Evolutionary conservation across 805 yeast genomes (phyloP).

Genomic region (Myxozyma sirexii): DNA sequence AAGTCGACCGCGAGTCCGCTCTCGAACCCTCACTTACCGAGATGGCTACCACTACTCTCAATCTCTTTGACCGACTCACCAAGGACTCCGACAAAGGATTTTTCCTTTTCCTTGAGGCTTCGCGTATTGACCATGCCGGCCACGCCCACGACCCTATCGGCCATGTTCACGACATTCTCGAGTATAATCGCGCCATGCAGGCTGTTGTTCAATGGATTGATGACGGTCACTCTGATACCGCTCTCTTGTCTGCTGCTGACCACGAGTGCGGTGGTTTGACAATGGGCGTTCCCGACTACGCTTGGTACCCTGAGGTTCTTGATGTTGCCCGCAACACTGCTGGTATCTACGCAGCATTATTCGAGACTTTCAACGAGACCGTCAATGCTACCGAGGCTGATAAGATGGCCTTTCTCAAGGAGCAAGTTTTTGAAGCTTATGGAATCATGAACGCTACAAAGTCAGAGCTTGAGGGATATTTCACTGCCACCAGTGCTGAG

Average conservation of each 20-base stretch:
- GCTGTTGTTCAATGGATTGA: conserved; percentile 74
- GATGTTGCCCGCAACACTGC: conserved; percentile 74
- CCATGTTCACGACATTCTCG: conserved; percentile 87
- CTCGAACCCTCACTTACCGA: conserved; percentile 79
- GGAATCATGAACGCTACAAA: conserved; percentile 62
- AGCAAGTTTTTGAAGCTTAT: conserved; percentile 59
- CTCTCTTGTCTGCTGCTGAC: conserved; percentile 81
- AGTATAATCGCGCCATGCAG: conserved; percentile 78
- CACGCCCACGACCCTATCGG: conserved; percentile 94
- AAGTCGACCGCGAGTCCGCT: conserved; percentile 66
- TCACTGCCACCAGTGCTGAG: conserved; percentile 41
- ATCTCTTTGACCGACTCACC: conserved; percentile 66
- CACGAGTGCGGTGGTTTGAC: conserved; percentile 96
- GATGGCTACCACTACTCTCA: conserved; percentile 72
- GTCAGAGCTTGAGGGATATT: conserved; percentile 55
- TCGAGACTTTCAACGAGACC: conserved; percentile 35
- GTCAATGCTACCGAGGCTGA: conserved; percentile 14
- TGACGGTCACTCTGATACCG: conserved; percentile 66
- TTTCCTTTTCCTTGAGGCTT: conserved; percentile 85
- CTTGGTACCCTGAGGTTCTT: conserved; percentile 83
- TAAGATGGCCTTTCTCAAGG: background rate
- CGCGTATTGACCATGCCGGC: conserved; percentile 94
- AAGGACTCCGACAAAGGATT: conserved; percentile 78
- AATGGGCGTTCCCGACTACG: conserved; percentile 86
- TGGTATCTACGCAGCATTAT: conserved; percentile 51